These are phyloP conservation scores for Crinitomyces ghanaensis DNA, from an alignment of 805 yeast species.

Conservation along the genomic window DNA sequence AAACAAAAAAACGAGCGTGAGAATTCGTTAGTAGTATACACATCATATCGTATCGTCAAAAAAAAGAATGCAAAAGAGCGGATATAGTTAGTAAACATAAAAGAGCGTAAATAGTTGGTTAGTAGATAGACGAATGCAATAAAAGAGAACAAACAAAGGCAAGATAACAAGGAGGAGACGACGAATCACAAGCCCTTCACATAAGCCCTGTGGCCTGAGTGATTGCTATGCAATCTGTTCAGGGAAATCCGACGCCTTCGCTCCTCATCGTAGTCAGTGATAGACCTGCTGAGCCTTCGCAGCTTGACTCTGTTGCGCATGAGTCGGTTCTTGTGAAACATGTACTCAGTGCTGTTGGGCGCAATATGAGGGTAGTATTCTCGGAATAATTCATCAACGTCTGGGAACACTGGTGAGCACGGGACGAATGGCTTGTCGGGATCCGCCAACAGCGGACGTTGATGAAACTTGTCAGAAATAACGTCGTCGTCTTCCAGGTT, in stretches of 20 bases:
- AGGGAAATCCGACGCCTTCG: constrained; percentile 8
- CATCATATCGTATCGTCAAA: too few relatives aligned
- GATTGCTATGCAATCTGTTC: constrained; percentile 5
- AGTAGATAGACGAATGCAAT: too few relatives aligned
- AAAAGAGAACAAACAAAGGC: too few relatives aligned
- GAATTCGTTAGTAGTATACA: too few relatives aligned
- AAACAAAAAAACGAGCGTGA: too few relatives aligned
- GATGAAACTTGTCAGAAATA: constrained; percentile 15
- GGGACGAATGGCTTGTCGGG: constrained; percentile 17
- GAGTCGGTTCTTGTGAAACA: constrained; percentile 13
- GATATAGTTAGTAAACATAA: too few relatives aligned
- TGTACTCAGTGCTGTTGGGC: constrained; percentile 9
- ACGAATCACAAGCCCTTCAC: too few relatives aligned
- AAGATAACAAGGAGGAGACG: constrained; percentile 1
- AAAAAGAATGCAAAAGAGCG: too few relatives aligned
- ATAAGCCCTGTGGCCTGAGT: constrained; percentile 1
- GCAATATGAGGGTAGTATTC: constrained; percentile 14
- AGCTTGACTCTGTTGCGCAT: constrained; percentile 16
- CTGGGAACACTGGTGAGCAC: constrained; percentile 14
- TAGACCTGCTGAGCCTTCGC: constrained; percentile 7
- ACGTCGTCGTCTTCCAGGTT: constrained; percentile 12
- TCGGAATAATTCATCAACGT: constrained; percentile 12
- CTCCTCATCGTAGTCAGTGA: constrained; percentile 10
- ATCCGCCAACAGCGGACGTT: constrained; percentile 15
- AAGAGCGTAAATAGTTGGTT: too few relatives aligned